Evolutionary conservation across 179 eudicot genomes (phyloP).

Genomic region (Camellia oleifera): DNA sequence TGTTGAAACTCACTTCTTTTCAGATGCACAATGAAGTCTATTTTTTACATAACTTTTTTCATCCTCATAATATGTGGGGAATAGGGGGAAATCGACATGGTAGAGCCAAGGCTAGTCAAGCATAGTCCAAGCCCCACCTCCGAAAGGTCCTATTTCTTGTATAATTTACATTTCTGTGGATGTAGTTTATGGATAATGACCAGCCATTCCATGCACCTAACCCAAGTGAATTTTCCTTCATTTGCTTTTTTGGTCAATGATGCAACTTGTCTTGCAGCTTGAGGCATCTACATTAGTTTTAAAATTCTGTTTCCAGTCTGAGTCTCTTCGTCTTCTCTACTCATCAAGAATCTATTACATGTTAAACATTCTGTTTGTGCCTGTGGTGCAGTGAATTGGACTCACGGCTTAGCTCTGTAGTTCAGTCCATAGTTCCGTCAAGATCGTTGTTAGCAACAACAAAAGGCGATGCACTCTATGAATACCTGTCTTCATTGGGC

Average conservation of each 20-base stretch:
- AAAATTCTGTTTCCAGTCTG: neutral
- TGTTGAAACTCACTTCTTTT: neutral
- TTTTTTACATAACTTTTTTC: neutral
- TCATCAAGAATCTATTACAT: neutral
- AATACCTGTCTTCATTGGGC: conserved; percentile 75
- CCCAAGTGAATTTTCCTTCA: neutral
- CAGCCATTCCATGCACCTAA: neutral
- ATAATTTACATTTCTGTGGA: neutral
- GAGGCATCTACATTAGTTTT: neutral
- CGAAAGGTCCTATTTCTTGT: neutral
- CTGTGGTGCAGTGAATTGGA: conserved; percentile 50
- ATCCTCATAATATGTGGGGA: too few relatives aligned
- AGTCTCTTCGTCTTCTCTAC: neutral
- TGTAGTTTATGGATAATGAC: neutral
- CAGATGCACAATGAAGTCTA: neutral
- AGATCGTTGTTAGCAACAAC: conserved; percentile 50
- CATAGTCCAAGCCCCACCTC: neutral
- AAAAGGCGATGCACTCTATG: conserved; percentile 60
- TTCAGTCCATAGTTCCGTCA: conserved; percentile 61
- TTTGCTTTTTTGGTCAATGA: neutral
- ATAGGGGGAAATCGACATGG: too few relatives aligned
- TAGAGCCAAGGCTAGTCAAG: neutral
- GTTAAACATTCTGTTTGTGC: conserved; percentile 8
- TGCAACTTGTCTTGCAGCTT: neutral
- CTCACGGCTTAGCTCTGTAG: conserved; percentile 36